These are phyloP conservation scores for Cronartium ribicola DNA, from an alignment of 1,284 basidiomycete genomes.

Conservation along the genomic window DNA sequence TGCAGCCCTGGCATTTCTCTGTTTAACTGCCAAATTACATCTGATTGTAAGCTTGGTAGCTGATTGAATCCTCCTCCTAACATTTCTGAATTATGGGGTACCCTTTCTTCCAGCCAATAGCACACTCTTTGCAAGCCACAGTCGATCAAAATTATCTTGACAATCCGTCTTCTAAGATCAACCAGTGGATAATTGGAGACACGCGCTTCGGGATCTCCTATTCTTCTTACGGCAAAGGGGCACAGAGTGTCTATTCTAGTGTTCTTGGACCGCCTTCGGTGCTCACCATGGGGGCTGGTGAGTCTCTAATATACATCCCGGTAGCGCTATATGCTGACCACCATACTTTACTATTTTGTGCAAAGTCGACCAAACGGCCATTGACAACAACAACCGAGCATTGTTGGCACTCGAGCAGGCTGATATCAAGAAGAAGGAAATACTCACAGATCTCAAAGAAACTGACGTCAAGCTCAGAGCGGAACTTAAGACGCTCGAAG, in stretches of 20 bases:
- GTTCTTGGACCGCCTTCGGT: constrained; percentile 9
- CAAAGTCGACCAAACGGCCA: constrained; percentile 15
- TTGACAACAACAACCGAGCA: background rate
- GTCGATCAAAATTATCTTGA: constrained; percentile 23
- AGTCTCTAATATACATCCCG: background rate
- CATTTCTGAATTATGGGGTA: background rate
- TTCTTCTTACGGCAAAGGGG: constrained; percentile 30
- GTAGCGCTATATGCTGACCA: background rate
- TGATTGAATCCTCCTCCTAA: background rate
- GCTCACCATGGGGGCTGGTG: constrained; percentile 24
- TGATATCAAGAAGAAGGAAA: constrained; percentile 8
- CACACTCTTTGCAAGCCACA: constrained; percentile 5
- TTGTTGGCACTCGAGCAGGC: constrained; percentile 1
- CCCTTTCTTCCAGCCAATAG: constrained; percentile 18
- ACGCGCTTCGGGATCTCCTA: constrained; percentile 24
- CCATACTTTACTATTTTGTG: background rate
- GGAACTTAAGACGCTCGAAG: background rate
- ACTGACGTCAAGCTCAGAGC: constrained; percentile 16
- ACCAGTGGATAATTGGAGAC: constrained; percentile 30
- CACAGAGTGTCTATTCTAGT: constrained; percentile 27
- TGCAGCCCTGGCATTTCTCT: constrained; percentile 30
- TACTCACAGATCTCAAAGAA: constrained; percentile 3
- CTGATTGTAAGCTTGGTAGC: constrained; percentile 14
- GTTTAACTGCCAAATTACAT: constrained; percentile 19
- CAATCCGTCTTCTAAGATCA: constrained; percentile 21